These are phyloP conservation scores for Scenedesmus sp. DNA, from an alignment of 163 green algal species.

Conservation along the genomic window DNA sequence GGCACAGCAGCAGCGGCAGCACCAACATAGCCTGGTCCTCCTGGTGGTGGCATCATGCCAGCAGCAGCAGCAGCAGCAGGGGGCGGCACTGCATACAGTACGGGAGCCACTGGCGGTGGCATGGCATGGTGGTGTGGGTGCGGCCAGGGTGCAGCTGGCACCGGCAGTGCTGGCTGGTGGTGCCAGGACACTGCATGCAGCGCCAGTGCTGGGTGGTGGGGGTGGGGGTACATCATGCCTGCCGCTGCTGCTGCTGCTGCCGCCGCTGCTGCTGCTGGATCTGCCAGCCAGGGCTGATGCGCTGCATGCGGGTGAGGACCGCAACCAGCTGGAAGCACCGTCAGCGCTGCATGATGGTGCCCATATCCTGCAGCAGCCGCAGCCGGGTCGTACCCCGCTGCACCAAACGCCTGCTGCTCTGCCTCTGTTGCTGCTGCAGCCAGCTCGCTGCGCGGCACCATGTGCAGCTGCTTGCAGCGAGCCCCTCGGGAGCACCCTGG, in stretches of 20 bases:
- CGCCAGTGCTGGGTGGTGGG: not conserved
- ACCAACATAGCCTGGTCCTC: not conserved
- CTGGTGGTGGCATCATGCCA: no score
- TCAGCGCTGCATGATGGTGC: not conserved
- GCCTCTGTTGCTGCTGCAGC: not conserved
- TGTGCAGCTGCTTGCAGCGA: not conserved
- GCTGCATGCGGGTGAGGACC: not conserved
- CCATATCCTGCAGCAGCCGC: not conserved
- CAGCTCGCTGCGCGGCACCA: not conserved
- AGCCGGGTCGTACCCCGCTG: not conserved
- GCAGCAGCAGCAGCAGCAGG: not conserved
- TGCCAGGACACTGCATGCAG: not conserved
- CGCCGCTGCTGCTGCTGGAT: conserved; percentile 1
- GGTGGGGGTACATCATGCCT: not conserved
- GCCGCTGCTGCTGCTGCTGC: not conserved
- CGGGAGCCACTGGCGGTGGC: no score
- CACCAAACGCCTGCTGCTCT: not conserved
- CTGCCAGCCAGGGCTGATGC: not conserved
- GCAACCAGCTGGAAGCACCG: not conserved
- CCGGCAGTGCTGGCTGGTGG: not conserved
- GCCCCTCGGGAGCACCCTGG: not conserved
- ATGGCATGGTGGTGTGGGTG: not conserved
- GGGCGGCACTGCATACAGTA: not conserved
- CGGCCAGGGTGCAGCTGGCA: not conserved
- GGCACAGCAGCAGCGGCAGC: not conserved